These are phyloP conservation scores for Corrigiola litoralis DNA, from an alignment of 179 eudicot genomes.

Conservation along the genomic window DNA sequence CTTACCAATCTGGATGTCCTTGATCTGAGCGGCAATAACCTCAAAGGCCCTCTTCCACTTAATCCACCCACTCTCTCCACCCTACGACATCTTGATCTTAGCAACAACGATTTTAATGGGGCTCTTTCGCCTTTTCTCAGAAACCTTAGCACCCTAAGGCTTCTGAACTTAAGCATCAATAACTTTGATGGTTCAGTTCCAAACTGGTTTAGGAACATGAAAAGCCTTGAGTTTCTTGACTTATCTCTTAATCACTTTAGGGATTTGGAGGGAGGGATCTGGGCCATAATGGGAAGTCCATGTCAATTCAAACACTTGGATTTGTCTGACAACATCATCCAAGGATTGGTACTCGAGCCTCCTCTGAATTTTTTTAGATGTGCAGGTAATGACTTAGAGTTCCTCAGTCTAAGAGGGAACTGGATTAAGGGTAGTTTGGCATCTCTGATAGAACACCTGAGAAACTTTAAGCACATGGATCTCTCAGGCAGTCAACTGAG, in stretches of 20 bases:
- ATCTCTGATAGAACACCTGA: not conserved
- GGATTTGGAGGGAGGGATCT: constrained; percentile 7
- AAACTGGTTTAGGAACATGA: not conserved
- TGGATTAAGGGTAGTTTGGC: not conserved
- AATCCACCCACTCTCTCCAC: too few species aligned
- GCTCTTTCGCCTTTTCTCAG: not conserved
- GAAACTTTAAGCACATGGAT: not conserved
- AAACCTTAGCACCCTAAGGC: constrained; percentile 7
- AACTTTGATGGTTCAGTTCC: not conserved
- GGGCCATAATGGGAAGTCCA: constrained; percentile 1
- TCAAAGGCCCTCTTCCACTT: not conserved
- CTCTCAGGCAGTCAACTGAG: not conserved
- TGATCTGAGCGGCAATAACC: not conserved
- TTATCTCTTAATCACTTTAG: not conserved
- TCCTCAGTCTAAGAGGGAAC: not conserved
- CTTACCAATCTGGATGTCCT: constrained; percentile 13
- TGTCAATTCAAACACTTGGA: constrained; percentile 10
- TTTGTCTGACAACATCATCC: not conserved
- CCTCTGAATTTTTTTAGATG: not conserved
- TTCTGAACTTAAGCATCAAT: not conserved
- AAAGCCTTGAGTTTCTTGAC: not conserved
- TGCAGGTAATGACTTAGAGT: not conserved
- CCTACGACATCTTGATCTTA: constrained; percentile 8
- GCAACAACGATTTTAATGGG: not conserved
- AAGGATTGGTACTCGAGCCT: constrained; percentile 1